Conservation (phyloP, 2,329 filamentous ascomycete species). For the Cercospora sp. region DNA sequence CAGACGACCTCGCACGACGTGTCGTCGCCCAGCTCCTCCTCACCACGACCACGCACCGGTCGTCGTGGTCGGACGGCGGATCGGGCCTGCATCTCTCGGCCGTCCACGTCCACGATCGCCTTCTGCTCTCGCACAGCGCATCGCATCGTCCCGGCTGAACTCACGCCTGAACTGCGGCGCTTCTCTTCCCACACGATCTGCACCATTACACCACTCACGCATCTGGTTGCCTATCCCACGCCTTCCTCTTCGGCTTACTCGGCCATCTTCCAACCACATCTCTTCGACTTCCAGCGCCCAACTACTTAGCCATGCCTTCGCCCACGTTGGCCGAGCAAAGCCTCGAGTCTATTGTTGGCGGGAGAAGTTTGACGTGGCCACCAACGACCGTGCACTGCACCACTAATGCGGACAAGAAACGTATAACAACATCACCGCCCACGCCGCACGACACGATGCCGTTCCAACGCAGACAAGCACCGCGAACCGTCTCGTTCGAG, state of each 20-base stretch:
- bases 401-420: constrained; percentile 18
- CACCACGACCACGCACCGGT: neutral
- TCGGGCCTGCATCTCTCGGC: constrained; percentile 17
- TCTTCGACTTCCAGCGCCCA: constrained; percentile 7
- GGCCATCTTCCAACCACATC: constrained; percentile 22
- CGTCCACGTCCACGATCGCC: constrained; percentile 11
- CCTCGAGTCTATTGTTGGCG: constrained; percentile 19
- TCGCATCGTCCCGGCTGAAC: constrained; percentile 15
- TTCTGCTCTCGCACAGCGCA: constrained; percentile 22
- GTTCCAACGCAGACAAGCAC: neutral
- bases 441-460: constrained; percentile 20
- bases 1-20: neutral
- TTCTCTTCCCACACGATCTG: constrained; percentile 11
- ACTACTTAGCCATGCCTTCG: constrained; percentile 27
- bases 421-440: constrained; percentile 23
- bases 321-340: constrained; percentile 17
- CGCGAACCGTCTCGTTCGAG: constrained; percentile 24
- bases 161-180: constrained; percentile 21
- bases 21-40: neutral
- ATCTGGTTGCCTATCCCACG: constrained; percentile 24
- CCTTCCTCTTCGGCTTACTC: constrained; percentile 13
- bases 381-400: constrained; percentile 18
- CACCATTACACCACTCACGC: constrained; percentile 13
- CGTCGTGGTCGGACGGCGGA: neutral
- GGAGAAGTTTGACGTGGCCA: constrained; percentile 28